Base-by-base conservation (phyloP, 331 rosid genomes). In the Pyrus hybrid region DNA sequence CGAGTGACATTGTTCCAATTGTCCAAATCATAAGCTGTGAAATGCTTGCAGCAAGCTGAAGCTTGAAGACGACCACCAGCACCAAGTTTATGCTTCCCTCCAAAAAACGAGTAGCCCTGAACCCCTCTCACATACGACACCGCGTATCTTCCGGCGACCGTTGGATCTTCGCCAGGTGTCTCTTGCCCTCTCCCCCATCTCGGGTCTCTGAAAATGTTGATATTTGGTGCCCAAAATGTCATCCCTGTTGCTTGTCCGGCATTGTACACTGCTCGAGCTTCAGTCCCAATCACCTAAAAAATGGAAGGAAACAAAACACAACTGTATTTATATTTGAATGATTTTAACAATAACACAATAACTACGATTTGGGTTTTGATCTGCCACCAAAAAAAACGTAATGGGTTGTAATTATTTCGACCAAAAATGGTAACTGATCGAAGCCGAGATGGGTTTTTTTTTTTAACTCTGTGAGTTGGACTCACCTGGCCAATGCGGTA, bases 211-310 rank as follows among this genome's bases (percentile, higher is more conserved):
- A 87, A 94, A 47, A 91, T 81, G 85, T 94, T 94, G 0, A 94
- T 90, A 78, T 94, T 94, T 5, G 99, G 99, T n/a, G 97, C 92
- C 99, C 97, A 94, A 61, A 94, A 94, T n/a, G 97, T 94, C 95
- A 94, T 80, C 23, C 99, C 99, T 13, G 0, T 58, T 0, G 97
- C 92, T 67, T 90, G 90, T 57, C 99, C 97, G 0, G 81, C 96
- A 82, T 94, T 94, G 76, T 91, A 92, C 60, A 91, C 58, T 3
- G 88, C 99, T 67, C 99, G 84, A 0, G 95, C 97, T 73, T 94
- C 99, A 0, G 28, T 81, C 43, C 97, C 99, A 76, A 94, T 88
- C 57, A 73, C 95, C 96, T 58, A 58, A 58, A 11, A 11, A 22
- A 58, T n/a, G 47, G 21, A 53, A 53, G 22, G 8, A 20, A 53